Percentiles rank a stretch among this genome's conserved stretches.
These are phyloP conservation scores for Circinella minor DNA, from an alignment of 371 early-diverging fungal species.

Conservation along the genomic window DNA sequence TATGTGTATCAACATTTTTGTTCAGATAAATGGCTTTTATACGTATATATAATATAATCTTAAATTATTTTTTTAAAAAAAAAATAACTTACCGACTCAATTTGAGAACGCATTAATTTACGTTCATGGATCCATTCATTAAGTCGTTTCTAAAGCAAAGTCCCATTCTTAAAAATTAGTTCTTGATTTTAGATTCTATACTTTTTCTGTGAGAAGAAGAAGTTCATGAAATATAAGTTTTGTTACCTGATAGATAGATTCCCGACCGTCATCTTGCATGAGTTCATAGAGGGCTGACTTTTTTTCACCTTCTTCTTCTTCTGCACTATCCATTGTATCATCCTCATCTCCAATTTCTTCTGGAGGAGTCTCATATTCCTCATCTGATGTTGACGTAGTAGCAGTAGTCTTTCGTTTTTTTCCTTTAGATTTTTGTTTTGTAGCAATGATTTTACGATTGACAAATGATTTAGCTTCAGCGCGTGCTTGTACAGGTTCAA, in stretches of 20 bases:
- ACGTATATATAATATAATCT: background rate
- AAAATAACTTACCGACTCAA: constrained; percentile 27
- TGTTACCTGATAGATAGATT: constrained; percentile 51
- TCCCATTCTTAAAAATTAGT: no score
- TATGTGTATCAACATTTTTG: no score
- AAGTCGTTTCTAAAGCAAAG: constrained; percentile 44
- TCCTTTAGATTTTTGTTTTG: constrained; percentile 12
- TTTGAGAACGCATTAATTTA: constrained; percentile 47
- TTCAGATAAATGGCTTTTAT: background rate
- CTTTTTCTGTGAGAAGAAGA: no score
- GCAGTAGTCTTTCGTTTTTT: constrained; percentile 32
- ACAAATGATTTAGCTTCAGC: background rate
- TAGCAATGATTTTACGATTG: background rate
- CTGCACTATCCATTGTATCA: constrained; percentile 21
- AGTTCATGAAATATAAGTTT: background rate
- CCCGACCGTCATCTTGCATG: constrained; percentile 65
- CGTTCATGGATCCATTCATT: constrained; percentile 60
- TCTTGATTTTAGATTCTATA: no score
- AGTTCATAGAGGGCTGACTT: constrained; percentile 29
- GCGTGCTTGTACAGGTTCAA: background rate
- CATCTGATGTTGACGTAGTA: constrained; percentile 20
- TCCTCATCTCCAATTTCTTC: constrained; percentile 22
- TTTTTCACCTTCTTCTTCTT: constrained; percentile 19
- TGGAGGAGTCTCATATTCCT: constrained; percentile 22
- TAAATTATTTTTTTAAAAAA: no score